Conservation (phyloP, 2,329 filamentous ascomycete genomes). For the Penicillium polonicum region DNA sequence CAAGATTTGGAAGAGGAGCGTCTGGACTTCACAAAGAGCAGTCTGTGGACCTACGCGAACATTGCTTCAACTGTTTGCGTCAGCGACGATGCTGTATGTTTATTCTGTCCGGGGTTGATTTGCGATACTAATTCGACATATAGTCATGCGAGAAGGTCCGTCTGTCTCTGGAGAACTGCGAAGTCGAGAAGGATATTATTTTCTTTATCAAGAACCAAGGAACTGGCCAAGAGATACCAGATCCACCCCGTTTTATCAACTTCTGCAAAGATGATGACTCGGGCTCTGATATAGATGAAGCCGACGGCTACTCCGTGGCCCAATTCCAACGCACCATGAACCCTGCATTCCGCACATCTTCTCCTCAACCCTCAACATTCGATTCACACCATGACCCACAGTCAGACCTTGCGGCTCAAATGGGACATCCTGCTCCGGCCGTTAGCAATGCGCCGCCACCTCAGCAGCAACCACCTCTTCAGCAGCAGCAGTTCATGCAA, state of each 20-base stretch:
- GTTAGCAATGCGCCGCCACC: conserved; percentile 49
- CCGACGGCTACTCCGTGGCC: conserved; percentile 94
- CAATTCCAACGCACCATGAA: conserved; percentile 96
- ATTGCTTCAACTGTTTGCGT: conserved; percentile 96
- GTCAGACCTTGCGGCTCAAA: conserved; percentile 66
- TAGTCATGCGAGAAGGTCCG: conserved; percentile 92
- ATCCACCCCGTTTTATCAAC: conserved; percentile 97
- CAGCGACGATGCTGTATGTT: conserved; percentile 75
- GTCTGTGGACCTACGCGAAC: conserved; percentile 96
- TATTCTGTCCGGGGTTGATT: background rate
- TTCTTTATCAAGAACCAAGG: conserved; percentile 84
- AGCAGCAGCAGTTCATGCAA: conserved; percentile 25
- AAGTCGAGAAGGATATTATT: conserved; percentile 92
- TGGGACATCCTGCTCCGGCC: conserved; percentile 58
- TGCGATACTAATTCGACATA: conserved; percentile 12
- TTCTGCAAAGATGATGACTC: conserved; percentile 87
- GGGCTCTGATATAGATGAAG: conserved; percentile 78
- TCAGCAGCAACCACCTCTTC: conserved; percentile 44
- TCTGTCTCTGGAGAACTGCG: conserved; percentile 87
- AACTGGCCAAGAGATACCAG: conserved; percentile 95
- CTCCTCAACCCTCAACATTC: conserved; percentile 88
- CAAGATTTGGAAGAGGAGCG: conserved; percentile 97
- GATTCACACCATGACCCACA: conserved; percentile 90
- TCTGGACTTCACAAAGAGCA: conserved; percentile 95
- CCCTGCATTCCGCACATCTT: conserved; percentile 91